These are phyloP conservation scores for Sporothrix phasma DNA, from an alignment of 2,329 filamentous ascomycete genomes.

Conservation along the genomic window DNA sequence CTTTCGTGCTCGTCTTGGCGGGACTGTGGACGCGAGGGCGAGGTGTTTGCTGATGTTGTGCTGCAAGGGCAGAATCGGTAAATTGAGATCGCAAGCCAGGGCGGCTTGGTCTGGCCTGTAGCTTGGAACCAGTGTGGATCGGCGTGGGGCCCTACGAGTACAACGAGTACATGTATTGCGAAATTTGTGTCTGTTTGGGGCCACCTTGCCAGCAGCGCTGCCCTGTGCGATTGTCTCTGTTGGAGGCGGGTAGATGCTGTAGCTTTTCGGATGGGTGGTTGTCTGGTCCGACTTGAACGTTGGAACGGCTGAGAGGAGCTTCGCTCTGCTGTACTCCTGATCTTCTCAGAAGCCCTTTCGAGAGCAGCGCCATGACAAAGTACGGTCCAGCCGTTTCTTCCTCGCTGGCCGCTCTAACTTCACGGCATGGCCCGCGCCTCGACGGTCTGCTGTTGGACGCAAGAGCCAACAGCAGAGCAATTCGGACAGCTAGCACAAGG, in stretches of 20 bases:
- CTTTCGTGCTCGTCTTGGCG: background rate
- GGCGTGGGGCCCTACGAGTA: too few relatives aligned
- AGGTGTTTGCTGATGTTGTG: background rate
- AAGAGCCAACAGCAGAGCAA: background rate
- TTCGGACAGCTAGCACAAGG: background rate
- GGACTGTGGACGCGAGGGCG: background rate
- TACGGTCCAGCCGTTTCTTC: background rate
- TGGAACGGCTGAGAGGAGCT: too few relatives aligned
- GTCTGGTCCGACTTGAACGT: too few relatives aligned
- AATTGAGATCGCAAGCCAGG: background rate
- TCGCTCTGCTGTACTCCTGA: too few relatives aligned
- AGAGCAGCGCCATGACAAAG: too few relatives aligned
- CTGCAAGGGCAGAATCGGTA: conserved; percentile 11
- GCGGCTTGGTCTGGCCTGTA: background rate
- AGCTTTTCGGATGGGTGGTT: background rate
- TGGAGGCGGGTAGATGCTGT: background rate
- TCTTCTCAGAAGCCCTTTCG: too few relatives aligned
- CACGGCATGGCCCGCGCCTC: conserved; percentile 6
- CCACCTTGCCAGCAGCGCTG: background rate
- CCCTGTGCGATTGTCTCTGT: background rate
- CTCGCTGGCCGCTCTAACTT: background rate
- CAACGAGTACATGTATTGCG: too few relatives aligned
- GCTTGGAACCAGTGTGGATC: background rate
- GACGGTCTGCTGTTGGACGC: background rate
- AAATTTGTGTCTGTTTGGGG: background rate